phyloP scores from a whole-genome alignment of 345 rosid species.

The Eucalyptus shirleyi region DNA sequence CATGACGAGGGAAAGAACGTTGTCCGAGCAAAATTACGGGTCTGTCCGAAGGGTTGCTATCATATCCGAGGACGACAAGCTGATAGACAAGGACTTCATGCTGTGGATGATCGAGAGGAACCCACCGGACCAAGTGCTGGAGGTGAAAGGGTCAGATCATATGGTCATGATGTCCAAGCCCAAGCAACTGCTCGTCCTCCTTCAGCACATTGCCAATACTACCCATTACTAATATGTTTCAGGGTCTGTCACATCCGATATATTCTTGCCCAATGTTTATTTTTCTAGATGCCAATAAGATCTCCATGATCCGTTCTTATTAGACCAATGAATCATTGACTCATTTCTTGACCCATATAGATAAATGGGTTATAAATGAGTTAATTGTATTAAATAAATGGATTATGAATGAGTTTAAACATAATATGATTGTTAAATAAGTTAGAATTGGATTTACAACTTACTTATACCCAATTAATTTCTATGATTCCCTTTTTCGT shows the following conservation, averaged over 20 bases:
- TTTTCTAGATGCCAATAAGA: no score
- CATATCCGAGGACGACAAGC: conserved; percentile 17
- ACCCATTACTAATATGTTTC: not conserved
- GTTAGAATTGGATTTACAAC: not conserved
- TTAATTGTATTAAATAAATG: not conserved
- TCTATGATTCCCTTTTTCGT: not conserved
- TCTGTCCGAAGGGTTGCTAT: conserved; percentile 28
- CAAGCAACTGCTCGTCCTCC: not conserved
- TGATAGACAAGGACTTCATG: conserved; percentile 2
- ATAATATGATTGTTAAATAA: not conserved
- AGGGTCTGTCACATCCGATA: no score
- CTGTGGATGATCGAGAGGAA: conserved; percentile 26
- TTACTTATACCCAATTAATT: accelerated
- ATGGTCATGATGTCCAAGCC: conserved; percentile 47
- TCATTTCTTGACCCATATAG: not conserved
- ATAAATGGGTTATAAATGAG: no score
- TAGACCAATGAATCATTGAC: not conserved
- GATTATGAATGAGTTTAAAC: not conserved
- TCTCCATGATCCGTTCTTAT: no score
- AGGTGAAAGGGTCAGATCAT: conserved; percentile 35
- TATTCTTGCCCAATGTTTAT: accelerated
- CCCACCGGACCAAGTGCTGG: conserved; percentile 28
- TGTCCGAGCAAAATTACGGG: conserved; percentile 20
- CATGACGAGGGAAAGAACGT: conserved; percentile 11
- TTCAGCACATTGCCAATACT: conserved; percentile 2